These are phyloP conservation scores for Kodamaea neixiangensis DNA, from an alignment of 805 yeast genomes.

Conservation along the genomic window DNA sequence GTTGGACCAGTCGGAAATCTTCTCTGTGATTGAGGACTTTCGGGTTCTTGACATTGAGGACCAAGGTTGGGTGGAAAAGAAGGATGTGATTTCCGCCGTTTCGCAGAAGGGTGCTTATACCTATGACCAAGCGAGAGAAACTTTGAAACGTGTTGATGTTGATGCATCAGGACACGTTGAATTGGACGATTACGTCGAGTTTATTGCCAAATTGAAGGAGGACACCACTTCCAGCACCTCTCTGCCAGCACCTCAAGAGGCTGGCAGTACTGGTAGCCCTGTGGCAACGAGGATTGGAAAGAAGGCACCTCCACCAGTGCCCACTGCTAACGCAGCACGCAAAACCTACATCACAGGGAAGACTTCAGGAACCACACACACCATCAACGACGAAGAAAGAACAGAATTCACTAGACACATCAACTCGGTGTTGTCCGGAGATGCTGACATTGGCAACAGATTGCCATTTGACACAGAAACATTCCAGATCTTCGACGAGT, in stretches of 20 bases:
- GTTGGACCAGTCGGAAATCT: conserved; percentile 82
- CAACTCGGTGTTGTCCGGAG: conserved; percentile 88
- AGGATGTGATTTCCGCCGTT: conserved; percentile 80
- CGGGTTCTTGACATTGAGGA: conserved; percentile 84
- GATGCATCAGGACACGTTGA: conserved; percentile 98
- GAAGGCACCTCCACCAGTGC: conserved; percentile 36
- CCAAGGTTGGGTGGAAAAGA: conserved; percentile 92
- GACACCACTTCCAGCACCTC: conserved; percentile 18
- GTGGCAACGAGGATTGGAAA: conserved; percentile 11
- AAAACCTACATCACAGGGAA: conserved; percentile 83
- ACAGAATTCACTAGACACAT: conserved; percentile 95
- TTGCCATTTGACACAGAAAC: conserved; percentile 91
- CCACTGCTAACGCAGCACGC: conserved; percentile 50
- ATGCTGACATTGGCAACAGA: conserved; percentile 76
- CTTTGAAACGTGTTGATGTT: conserved; percentile 84
- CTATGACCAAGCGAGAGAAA: conserved; percentile 92
- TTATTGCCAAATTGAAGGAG: conserved; percentile 79
- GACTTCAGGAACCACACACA: conserved; percentile 91
- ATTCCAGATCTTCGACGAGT: conserved; percentile 95
- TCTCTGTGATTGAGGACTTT: conserved; percentile 82
- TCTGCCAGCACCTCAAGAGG: conserved; percentile 29
- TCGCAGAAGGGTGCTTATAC: conserved; percentile 76
- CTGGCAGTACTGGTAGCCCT: conserved; percentile 5
- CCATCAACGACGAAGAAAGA: conserved; percentile 96
- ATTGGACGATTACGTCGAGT: conserved; percentile 86